These are phyloP conservation scores for Diplotaxis tenuifolia DNA, from an alignment of 345 rosid genomes.

Conservation along the genomic window DNA sequence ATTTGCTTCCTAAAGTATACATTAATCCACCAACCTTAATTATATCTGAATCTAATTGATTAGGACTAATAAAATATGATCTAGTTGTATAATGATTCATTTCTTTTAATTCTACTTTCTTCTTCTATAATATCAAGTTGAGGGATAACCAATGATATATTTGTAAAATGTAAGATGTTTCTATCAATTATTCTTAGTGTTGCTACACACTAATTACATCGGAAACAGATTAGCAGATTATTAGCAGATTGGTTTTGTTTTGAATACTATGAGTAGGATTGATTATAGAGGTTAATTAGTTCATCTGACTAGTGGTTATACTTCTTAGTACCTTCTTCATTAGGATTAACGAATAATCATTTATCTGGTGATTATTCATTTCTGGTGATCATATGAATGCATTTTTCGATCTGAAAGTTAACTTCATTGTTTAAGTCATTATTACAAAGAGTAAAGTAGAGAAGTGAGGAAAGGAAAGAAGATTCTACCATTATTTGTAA, in stretches of 20 bases:
- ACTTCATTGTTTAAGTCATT: background rate
- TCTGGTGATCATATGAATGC: background rate
- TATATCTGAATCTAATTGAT: slow-evolving; percentile 1
- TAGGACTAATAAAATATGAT: slow-evolving; percentile 13
- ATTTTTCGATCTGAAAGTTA: slow-evolving; percentile 6
- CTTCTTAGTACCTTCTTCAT: background rate
- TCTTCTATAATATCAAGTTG: background rate
- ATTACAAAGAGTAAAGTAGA: slow-evolving; percentile 16
- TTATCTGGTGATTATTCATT: background rate
- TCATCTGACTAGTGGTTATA: too few species aligned
- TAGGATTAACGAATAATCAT: background rate
- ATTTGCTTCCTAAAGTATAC: slow-evolving; percentile 23
- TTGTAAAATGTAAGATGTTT: slow-evolving; percentile 5
- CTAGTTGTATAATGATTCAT: slow-evolving; percentile 1
- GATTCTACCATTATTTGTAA: slow-evolving; percentile 34
- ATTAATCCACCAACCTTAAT: slow-evolving; percentile 9
- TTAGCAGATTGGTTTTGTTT: background rate
- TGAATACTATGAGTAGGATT: background rate
- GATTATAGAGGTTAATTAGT: too few species aligned
- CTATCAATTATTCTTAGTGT: background rate
- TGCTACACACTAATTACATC: background rate
- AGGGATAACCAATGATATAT: background rate
- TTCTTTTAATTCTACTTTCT: background rate
- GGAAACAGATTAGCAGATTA: too few species aligned
- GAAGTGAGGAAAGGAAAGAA: slow-evolving; percentile 14